Percentiles rank a stretch among this genome's conserved stretches.
phyloP scores from a whole-genome alignment of 2,329 filamentous ascomycete genomes.

The Colletotrichum phormii region DNA sequence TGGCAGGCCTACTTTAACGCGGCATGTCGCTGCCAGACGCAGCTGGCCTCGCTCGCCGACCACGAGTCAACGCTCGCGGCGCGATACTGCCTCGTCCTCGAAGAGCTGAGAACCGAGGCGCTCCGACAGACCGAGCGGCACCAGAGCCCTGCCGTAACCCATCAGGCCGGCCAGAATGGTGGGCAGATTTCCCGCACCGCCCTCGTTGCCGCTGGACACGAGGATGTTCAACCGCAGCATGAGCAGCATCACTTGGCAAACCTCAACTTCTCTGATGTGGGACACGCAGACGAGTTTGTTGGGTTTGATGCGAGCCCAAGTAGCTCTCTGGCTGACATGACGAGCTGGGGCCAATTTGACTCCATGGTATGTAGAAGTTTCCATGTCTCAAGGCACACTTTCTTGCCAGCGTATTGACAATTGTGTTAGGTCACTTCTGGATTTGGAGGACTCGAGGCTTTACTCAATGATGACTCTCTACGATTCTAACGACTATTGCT shows the following conservation, averaged over 20 bases:
- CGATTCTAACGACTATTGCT: background rate
- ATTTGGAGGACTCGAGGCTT: slow-evolving; percentile 25
- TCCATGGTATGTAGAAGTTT: slow-evolving; percentile 20
- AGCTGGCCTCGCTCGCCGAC: slow-evolving; percentile 51
- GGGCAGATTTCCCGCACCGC: background rate
- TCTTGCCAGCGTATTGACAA: background rate
- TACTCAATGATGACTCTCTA: slow-evolving; percentile 28
- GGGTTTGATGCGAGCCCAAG: slow-evolving; percentile 30
- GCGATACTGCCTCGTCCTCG: slow-evolving; percentile 55
- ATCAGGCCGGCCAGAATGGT: slow-evolving; percentile 8
- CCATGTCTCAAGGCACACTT: rapidly evolving
- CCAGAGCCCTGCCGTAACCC: background rate
- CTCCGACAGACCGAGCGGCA: slow-evolving; percentile 30
- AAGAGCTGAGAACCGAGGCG: slow-evolving; percentile 43
- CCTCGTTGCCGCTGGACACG: background rate
- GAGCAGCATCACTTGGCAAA: background rate
- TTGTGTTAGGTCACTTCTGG: slow-evolving; percentile 22
- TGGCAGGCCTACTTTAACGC: slow-evolving; percentile 48
- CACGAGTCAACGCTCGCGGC: slow-evolving; percentile 50
- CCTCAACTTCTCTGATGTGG: slow-evolving; percentile 18
- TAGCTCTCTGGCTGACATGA: slow-evolving; percentile 29
- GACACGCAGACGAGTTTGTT: slow-evolving; percentile 18
- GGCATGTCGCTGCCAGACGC: slow-evolving; percentile 53
- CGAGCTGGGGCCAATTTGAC: slow-evolving; percentile 38
- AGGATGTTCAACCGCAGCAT: slow-evolving; percentile 11